Evolutionary conservation across 2,329 filamentous ascomycete genomes (phyloP), one percentile per base, ranked within the genome.

Genomic region (Berkeleyomyces rouxiae): DNA sequence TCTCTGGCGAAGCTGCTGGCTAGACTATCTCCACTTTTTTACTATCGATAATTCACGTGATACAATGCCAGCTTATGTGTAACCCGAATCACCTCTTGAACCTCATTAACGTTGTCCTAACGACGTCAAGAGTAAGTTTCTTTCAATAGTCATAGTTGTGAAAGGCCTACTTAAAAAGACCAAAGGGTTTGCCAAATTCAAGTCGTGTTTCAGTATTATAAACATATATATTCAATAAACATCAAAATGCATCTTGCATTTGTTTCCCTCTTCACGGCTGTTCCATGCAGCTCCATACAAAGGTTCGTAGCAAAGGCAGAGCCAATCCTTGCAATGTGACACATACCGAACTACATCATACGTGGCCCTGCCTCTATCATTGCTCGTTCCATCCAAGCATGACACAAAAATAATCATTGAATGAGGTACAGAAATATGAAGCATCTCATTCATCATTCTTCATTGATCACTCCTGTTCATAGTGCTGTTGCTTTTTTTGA

Each of bases 401-500:
- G 23, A 36, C 51, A 55, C 51, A 13, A 37, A 13, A 55, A 55
- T 11, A 55, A 37, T 55, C 51, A 39, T 55, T 31, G 39, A 55
- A 55, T 36, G 9, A n/a, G 51, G n/a, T 13, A 55, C 39, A 10
- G 51, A 3, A n/a, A 55, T 31, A 5, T n/a, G 39, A 36, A 55
- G 51, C 33, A 55, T 55, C 33, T 55, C 13, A 55, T 55, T 55
- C 51, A 37, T 39, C 51, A 55, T 39, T 55, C 51, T 55, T 55
- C 36, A 39, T 13, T 55, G 33, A 55, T 39, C 39, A 55, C 51
- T 39, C 51, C 13, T 31, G 33, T 53, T 58, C 53, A 43, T 53
- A 61, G 61, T 63, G 11, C 49, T 55, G 37, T 58, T 63, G 49
- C 62, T 60, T 66, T 60, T 62, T 67, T 68, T 62, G 67, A 66